Evolutionary conservation across 2,329 filamentous ascomycete species (phyloP).

Genomic region (Cladosporium austrohemisphaericum): DNA sequence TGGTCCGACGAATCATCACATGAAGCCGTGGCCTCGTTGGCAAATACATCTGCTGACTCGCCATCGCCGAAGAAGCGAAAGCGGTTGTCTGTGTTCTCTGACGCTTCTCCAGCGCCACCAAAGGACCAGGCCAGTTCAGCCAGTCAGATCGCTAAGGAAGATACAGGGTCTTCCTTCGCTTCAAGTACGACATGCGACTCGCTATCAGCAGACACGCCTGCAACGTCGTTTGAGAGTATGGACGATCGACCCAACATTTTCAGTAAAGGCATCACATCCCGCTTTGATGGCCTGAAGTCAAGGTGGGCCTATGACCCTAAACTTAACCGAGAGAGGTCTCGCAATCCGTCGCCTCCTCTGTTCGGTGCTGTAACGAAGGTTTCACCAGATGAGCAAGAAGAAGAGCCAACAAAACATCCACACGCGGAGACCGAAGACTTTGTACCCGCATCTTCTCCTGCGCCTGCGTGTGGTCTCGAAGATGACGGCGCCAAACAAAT

Average conservation of each 20-base stretch:
- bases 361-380: not conserved
- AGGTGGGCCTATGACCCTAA: conserved; percentile 15
- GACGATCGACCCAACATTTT: conserved; percentile 20
- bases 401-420: not conserved
- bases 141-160: conserved; percentile 10
- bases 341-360: not conserved
- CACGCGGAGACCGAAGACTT: not conserved
- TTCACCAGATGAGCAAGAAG: not conserved
- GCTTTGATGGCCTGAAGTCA: conserved; percentile 23
- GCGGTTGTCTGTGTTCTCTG: conserved; percentile 28
- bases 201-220: conserved; percentile 20
- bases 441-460: conserved; percentile 20
- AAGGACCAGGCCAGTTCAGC: not conserved
- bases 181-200: conserved; percentile 16
- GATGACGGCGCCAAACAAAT: conserved; percentile 18
- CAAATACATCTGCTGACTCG: conserved; percentile 17
- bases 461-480: conserved; percentile 20
- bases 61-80: conserved; percentile 27
- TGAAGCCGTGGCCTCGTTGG: conserved; percentile 39
- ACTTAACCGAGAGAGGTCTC: not conserved
- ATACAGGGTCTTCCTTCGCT: conserved; percentile 11
- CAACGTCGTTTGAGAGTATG: conserved; percentile 25
- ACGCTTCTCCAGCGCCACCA: conserved; percentile 10
- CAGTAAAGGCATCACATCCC: conserved; percentile 23
- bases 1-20: conserved; percentile 48